Conservation (phyloP, 139 green algal genomes). For the Micractinium conductrix region DNA sequence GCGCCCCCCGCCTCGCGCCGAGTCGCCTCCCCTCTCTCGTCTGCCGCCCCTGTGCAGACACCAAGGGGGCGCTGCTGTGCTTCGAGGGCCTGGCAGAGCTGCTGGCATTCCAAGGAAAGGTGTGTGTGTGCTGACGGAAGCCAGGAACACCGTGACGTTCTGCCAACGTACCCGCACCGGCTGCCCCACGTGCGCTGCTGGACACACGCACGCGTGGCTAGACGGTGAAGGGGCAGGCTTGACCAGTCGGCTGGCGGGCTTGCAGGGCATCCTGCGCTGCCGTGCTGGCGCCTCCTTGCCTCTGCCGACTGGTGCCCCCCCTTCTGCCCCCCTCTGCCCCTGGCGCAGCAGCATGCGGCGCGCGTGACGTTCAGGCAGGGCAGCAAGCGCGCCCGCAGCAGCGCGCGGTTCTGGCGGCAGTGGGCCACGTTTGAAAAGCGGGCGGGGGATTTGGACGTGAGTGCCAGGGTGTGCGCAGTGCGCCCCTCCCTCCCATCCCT, state of each 20-base stretch:
- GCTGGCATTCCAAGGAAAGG: conserved; percentile 56
- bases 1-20: no score
- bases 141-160: no score
- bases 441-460: conserved; percentile 49
- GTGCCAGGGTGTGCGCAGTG: background rate
- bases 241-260: no score
- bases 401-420: conserved; percentile 18
- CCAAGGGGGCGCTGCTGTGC: conserved; percentile 57
- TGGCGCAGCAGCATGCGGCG: background rate
- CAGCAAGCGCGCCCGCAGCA: background rate
- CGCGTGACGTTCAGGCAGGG: background rate
- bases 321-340: background rate
- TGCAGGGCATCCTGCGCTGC: no score
- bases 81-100: conserved; percentile 69
- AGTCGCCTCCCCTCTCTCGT: no score
- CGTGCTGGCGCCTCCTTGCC: conserved; percentile 51
- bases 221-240: no score
- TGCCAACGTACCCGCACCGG: no score
- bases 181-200: background rate
- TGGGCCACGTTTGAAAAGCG: conserved; percentile 79
- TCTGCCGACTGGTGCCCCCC: no score
- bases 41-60: no score
- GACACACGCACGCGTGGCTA: no score
- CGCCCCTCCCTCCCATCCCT: no score
- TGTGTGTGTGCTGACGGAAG: no score